phyloP scores from a whole-genome alignment of 495 filamentous ascomycete genomes.

The Cudoniella acicularis region DNA sequence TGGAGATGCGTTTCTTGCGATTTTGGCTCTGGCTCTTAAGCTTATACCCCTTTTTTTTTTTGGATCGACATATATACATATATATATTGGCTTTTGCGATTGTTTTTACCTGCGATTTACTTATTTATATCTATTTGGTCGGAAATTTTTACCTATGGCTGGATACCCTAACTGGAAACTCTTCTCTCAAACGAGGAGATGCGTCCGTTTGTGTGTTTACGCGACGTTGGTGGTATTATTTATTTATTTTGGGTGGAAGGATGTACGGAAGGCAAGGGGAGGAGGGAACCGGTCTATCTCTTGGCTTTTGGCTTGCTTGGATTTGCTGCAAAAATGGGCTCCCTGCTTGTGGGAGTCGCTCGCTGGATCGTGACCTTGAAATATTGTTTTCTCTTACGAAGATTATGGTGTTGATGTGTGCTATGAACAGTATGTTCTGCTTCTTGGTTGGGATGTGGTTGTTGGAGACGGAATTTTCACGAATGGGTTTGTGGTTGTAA shows the following conservation, averaged over 20 bases:
- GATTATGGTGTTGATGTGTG: background rate
- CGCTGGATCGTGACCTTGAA: background rate
- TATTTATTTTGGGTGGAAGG: too few species aligned
- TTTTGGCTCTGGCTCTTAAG: background rate
- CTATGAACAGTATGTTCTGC: background rate
- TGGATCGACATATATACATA: background rate
- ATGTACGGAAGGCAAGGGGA: too few species aligned
- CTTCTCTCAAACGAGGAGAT: too few species aligned
- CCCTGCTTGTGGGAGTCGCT: background rate
- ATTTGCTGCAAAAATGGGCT: background rate
- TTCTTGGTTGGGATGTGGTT: background rate
- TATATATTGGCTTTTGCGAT: background rate
- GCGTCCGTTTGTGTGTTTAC: too few species aligned
- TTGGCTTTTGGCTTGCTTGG: too few species aligned
- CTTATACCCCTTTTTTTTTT: background rate
- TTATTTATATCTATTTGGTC: too few species aligned
- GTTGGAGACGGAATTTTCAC: background rate
- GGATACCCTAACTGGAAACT: too few species aligned
- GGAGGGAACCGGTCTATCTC: too few species aligned
- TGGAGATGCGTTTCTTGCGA: constrained; percentile 1
- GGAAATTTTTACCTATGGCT: too few species aligned
- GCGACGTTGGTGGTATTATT: too few species aligned
- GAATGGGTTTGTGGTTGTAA: too few species aligned
- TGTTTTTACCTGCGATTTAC: background rate
- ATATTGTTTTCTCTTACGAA: background rate